Evolutionary conservation across 2,329 filamentous ascomycete genomes (phyloP).

Genomic region (Fusarium nelsonii): DNA sequence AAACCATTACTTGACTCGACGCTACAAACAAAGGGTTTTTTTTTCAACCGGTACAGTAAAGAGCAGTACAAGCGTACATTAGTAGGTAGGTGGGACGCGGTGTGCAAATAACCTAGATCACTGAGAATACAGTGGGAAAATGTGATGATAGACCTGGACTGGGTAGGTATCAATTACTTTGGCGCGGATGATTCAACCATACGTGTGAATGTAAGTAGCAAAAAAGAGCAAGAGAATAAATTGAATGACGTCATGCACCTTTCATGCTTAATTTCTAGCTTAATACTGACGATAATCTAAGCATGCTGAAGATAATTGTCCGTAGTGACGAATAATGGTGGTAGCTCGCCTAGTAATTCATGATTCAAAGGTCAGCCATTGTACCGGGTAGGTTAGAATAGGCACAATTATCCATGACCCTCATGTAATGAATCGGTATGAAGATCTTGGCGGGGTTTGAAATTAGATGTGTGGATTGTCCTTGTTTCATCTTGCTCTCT

Average conservation of each 20-base stretch:
- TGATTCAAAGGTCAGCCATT: not conserved
- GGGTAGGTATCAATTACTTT: too few relatives aligned
- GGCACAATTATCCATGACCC: constrained; percentile 8
- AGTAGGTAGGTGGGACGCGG: too few relatives aligned
- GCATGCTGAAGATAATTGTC: not conserved
- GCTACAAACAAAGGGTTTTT: too few relatives aligned
- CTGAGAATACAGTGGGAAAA: not conserved
- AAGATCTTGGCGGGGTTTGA: constrained; percentile 31
- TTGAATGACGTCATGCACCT: constrained; percentile 10
- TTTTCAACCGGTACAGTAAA: not conserved
- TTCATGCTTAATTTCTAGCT: constrained; percentile 32
- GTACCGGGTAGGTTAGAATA: not conserved
- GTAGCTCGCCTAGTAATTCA: not conserved
- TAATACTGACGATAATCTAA: constrained; percentile 2
- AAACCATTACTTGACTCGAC: not conserved
- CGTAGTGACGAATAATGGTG: not conserved
- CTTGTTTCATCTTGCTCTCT: constrained; percentile 31
- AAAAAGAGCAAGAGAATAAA: not conserved
- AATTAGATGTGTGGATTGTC: constrained; percentile 39
- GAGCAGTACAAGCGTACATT: not conserved
- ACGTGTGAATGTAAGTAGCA: not conserved
- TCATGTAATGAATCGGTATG: constrained; percentile 18
- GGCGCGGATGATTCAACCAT: not conserved
- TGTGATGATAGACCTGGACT: not conserved
- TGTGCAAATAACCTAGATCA: too few relatives aligned